Base-by-base conservation (phyloP, 2,329 filamentous ascomycete species). In the Penicillium sp. region DNA sequence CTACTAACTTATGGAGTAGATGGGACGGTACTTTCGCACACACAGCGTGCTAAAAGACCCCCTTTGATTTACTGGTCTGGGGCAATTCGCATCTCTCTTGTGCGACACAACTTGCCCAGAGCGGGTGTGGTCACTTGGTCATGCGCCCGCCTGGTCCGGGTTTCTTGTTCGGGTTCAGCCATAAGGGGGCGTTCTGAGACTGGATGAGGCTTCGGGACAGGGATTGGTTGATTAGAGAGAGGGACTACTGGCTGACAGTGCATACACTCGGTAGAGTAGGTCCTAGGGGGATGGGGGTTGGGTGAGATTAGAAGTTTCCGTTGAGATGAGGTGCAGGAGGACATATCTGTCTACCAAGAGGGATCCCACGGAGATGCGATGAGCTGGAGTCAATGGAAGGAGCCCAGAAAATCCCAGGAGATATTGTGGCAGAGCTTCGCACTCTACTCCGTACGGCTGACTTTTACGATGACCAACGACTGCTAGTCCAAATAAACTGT, bases 71-170 rank as follows among this genome's bases (percentile, higher is more conserved):
- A 11, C 14, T 17, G n/a, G n/a, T 15, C 34, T 35, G 5, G 25
- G 25, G 25, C 25, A 31, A 5, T 31, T 31, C 28, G 6, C 25
- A 25, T 3, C 7, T 31, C 28, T 31, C 51, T 31, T 52, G 53
- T 59, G 53, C 54, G 15, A 57, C 54, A 53, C 54, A 20, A 57
- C 54, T 54, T 37, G 20, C 49, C 49, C 12, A 35, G n/a, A 49
- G 10, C 1, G 22, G 43, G 25, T 5, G 43, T 47, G 45, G 45
- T 49, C 45, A 49, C 11, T 17, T 49, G 45, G n/a, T 49, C 31
- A 35, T 49, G 45, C 45, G 28, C 28, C 25, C 45, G 28, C 28
- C 28, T 31, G 28, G 6, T 31, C 7, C 28, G 7, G 28, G 28
- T 31, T 31, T 31, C 28, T 7, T 6, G 28, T 31, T 2, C 28